Evolutionary conservation across 768 basidiomycete genomes (phyloP).

Genomic region (Tephrocybe sp.): DNA sequence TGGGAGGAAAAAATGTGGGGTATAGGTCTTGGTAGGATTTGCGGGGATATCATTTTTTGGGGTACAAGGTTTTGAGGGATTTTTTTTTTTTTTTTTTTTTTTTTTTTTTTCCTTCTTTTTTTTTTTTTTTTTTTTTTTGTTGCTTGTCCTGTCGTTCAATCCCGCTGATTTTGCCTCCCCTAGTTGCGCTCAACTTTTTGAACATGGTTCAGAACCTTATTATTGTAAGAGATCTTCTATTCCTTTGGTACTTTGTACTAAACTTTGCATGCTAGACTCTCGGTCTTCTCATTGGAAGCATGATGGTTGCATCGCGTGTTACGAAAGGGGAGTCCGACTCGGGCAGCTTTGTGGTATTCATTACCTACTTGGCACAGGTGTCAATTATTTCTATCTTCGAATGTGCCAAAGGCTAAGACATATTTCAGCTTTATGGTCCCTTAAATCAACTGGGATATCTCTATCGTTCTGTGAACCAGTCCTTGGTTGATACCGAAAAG

Average conservation of each 20-base stretch:
- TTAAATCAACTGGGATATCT: constrained; percentile 77
- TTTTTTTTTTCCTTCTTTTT: no score
- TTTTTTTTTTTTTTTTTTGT: no score
- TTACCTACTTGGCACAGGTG: constrained; percentile 79
- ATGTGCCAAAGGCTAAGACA: constrained; percentile 2
- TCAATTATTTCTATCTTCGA: constrained; percentile 8
- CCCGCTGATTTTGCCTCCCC: background rate
- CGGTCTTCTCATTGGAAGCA: constrained; percentile 77
- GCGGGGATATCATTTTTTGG: no score
- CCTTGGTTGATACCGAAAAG: constrained; percentile 81
- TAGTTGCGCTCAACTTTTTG: constrained; percentile 69
- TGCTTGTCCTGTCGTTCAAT: background rate
- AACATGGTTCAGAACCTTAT: constrained; percentile 82
- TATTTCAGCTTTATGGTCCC: constrained; percentile 60
- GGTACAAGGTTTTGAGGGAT: no score
- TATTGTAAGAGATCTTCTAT: constrained; percentile 45
- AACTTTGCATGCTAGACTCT: constrained; percentile 46
- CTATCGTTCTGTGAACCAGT: constrained; percentile 74
- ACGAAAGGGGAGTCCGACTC: constrained; percentile 48
- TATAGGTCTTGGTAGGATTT: no score
- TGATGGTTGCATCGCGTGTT: constrained; percentile 75
- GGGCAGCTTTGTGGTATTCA: constrained; percentile 74
- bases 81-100: no score
- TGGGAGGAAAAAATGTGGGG: no score
- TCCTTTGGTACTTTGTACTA: background rate